Base-by-base conservation (phyloP, 2,329 filamentous ascomycete genomes). In the Pseudogymnoascus sp. region DNA sequence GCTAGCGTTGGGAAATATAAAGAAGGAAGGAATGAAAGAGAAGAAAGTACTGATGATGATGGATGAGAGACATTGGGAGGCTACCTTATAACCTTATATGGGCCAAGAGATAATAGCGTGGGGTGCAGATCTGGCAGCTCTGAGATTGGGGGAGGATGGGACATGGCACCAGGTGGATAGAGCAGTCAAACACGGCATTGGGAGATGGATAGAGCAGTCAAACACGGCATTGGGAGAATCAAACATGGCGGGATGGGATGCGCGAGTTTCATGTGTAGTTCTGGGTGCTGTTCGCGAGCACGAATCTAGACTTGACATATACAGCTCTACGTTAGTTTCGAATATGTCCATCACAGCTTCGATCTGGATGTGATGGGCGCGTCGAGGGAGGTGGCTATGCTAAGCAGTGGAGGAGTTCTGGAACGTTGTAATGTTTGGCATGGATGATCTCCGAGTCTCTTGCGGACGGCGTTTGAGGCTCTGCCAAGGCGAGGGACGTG, bases 21-120 rank as follows among this genome's bases (percentile, higher is more conserved):
- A 33, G 10, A 33, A 56, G 26, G 10, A n/a, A 46, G 13, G 21
- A 46, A 44, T 17, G 19, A 53, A 56, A 31, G 46, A 17, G 29
- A 56, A 31, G 46, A 31, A 53, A 19, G 46, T 33, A 26, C 46
- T 33, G 46, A 19, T 56, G 46, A 33, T 31, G 46, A 56, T 33
- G 46, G 46, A 56, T 56, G 6, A 31, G 17, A 56, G 46, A 56
- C 26, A 29, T 19, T 19, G 46, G n/a, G 10, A 56, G n/a, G 26
- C 19, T 33, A 56, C 26, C 46, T 56, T 56, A 56, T 56, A 56
- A 56, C 26, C 46, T 56, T 56, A 56, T 56, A 56, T 56, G 46
- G 46, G 46, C 46, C 46, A 56, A 56, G 46, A 56, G 9, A 19
- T 56, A n/a, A 33, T 11, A 33, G 10, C 26, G 26, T 33, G 46